phyloP scores from a whole-genome alignment of 495 filamentous ascomycete species.

The Talaromyces thailandensis region DNA sequence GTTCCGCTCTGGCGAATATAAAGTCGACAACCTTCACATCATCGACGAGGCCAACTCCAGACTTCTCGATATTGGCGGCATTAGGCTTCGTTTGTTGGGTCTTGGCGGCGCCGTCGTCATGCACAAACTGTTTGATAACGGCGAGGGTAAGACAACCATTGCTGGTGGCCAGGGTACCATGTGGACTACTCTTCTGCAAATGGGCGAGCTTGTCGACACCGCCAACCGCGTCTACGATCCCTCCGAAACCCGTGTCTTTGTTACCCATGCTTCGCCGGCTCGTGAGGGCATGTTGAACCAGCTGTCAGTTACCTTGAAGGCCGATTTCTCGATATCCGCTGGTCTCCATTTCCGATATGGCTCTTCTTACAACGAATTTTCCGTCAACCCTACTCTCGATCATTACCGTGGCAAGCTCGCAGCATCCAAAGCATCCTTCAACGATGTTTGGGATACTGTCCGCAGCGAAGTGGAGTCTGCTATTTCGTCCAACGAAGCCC shows the following conservation, averaged over 20 bases:
- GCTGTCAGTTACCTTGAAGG: slow-evolving; percentile 93
- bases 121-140: slow-evolving; percentile 99
- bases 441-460: slow-evolving; percentile 99
- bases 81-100: slow-evolving; percentile 91
- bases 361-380: slow-evolving; percentile 99
- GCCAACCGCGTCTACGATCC: slow-evolving; percentile 98
- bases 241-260: slow-evolving; percentile 93
- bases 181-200: slow-evolving; percentile 98
- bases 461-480: slow-evolving; percentile 90
- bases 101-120: slow-evolving; percentile 96
- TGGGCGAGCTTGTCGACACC: slow-evolving; percentile 97
- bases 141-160: slow-evolving; percentile 95
- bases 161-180: slow-evolving; percentile 98
- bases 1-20: slow-evolving; percentile 96
- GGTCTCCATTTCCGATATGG: slow-evolving; percentile 98
- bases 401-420: slow-evolving; percentile 99
- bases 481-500: slow-evolving; percentile 83
- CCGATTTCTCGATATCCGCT: slow-evolving; percentile 96
- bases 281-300: slow-evolving; percentile 97
- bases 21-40: slow-evolving; percentile 93
- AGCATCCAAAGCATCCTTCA: slow-evolving; percentile 98
- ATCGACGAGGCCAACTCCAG: slow-evolving; percentile 97
- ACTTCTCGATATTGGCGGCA: slow-evolving; percentile 85
- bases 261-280: slow-evolving; percentile 95
- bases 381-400: slow-evolving; percentile 94